Evolutionary conservation across 2,329 filamentous ascomycete genomes (phyloP), one percentile per base, ranked within the genome.

Genomic region (Ceratocystis ficicola): DNA sequence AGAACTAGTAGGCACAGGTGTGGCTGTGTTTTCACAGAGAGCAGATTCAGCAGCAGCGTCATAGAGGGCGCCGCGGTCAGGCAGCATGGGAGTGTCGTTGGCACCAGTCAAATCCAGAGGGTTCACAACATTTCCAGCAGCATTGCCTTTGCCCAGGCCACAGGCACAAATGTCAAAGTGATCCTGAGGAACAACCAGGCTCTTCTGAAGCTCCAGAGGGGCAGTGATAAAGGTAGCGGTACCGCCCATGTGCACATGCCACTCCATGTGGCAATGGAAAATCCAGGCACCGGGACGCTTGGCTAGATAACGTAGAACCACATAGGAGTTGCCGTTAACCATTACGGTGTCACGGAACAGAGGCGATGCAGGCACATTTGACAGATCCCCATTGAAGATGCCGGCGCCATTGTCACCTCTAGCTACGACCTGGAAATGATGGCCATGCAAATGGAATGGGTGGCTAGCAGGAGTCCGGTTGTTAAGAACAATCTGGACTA

Each of bases 111-210:
- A 73, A 69, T 86, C 80, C 2, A 83, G 72, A 6, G 78, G 71
- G 63, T 86, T 72, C 1, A 73, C 69, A 0, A 79, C 82, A 68
- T 85, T 85, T 0, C 79, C 84, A 0, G 83, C 84, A 0, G 84
- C 84, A 70, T 86, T 86, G 4, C 84, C 84, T 4, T 70, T 70
- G 0, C 73, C 77, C 1, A 77, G 75, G 0, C 77, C 72, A 20
- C 74, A 74, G 3, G 72, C 71, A 65, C 74, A 75, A 10, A 69
- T 69, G 6, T 69, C 74, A 71, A 75, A 74, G 68, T 85, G 82
- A 46, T 80, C 74, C 60, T 66, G 17, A 5, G 67, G 81, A 20
- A 86, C 78, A 1, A 72, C 74, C 61, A 80, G 70, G 0, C 70
- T 73, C 63, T 77, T 71, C 71, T 86, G 84, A 1, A 87, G 71